Evolutionary conservation across 1,139 yeast species (phyloP), one percentile per base, ranked within the genome.

Genomic region (Yamadazyma sp.): DNA sequence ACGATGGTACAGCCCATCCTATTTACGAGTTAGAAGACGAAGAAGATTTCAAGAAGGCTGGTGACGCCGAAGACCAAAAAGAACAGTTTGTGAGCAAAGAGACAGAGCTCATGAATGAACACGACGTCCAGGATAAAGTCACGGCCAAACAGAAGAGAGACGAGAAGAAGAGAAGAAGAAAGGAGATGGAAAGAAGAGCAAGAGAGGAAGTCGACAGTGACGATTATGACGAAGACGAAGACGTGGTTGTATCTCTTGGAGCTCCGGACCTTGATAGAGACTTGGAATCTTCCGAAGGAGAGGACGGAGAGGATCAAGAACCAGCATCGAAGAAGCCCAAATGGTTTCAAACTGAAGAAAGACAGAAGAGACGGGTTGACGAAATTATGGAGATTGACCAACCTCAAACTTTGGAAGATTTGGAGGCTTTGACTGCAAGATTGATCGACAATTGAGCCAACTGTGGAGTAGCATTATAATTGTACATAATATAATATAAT

Each of bases 1-100:
- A 92, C 48, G 97, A 92, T 2, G 99, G 99, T 31, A 72, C 73
- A 7, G 83, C 98, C 0, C 98, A 91, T 62, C 87, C 95, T 11
- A 71, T 91, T 11, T 92, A 92, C 56, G 98, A 92, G 62, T 73
- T 92, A 45, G 92, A 88, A 58, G 88, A 84, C 49, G 97, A 89
- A 61, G 95, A 83, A 34, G 95, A 86, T 45, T 92, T 94, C 75
- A 75, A 64, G 47, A 79, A 77, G 48, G 79, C 75, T 22, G 98
- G 98, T 38, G 86, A 80, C 54, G 91, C 92, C 1, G 67, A 66
- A 37, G 63, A 59, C 4, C 95, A 87, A 62, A 87, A 86, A 62
- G 62, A 71, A 27, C 74, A 79, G 44, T 94, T 81, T 54, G 77
- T 92, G 35, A 60, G 52, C 11, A 76, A 77, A 49, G 98, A 91